Evolutionary conservation across 441 rosid genomes (phyloP), one percentile per base, ranked within the genome.

Genomic region (Pelargonium citronellum): DNA sequence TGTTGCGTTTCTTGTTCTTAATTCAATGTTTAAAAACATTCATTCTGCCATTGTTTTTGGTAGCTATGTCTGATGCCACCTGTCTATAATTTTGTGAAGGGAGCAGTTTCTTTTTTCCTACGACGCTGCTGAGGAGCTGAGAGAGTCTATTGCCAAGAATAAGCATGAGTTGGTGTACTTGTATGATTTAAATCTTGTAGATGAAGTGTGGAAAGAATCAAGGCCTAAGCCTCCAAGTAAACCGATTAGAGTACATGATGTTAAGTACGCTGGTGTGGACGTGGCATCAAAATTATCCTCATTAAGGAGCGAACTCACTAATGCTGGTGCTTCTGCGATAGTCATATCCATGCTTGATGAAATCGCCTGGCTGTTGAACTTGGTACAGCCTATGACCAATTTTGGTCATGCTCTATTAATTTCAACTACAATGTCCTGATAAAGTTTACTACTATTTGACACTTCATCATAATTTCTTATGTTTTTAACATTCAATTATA

Each of bases 31-130:
- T 34, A 34, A 34, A 34, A 34, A 34, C 39, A 34, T 34, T 34
- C 39, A 34, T 34, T 34, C 39, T 34, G 5, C 6, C 0, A 3
- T 34, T 34, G 5, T 5, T 34, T 24, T 39, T 67, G 37, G 37
- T 67, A 73, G 69, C 67, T 73, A 47, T 79, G 34, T 79, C 71
- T 84, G 85, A 83, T 86, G 82, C 75, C 81, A 69, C 72, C 51
- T 79, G 72, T 71, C 71, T 83, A 82, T 83, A 81, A 76, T 80
- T 57, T 80, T 79, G 77, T 90, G 94, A 91, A 91, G 97, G 91
- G 89, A 85, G 85, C 96, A 91, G 99, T 95, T 95, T 82, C 97
- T 95, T 71, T 90, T 95, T 81, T 91, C 99, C 63, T 89, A 82
- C 74, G 96, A 87, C 86, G 90, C 92, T 71, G 94, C 96, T 53